Evolutionary conservation across 2,329 filamentous ascomycete species (phyloP).

Genomic region (Xylariaceae sp.): DNA sequence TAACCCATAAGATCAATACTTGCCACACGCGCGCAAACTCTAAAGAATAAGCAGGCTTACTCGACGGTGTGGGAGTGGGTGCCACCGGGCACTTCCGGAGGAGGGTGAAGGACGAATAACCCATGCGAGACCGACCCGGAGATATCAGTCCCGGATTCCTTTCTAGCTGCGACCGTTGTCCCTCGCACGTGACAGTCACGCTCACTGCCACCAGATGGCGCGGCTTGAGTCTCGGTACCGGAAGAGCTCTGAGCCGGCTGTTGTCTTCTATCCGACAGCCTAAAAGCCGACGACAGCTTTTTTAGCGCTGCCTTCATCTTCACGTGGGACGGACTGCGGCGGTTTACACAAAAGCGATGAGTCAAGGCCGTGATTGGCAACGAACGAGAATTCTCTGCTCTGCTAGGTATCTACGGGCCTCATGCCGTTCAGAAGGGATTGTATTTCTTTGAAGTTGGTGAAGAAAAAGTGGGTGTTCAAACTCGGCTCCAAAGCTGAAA

Average conservation of each 20-base stretch:
- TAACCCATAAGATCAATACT: neutral
- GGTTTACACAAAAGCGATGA: neutral
- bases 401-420: too few species aligned
- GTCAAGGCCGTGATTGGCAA: too few species aligned
- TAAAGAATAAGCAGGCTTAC: too few species aligned
- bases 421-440: too few species aligned
- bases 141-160: neutral
- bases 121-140: neutral
- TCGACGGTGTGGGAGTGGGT: too few species aligned
- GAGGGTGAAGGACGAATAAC: neutral
- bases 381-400: too few species aligned
- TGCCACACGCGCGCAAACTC: neutral
- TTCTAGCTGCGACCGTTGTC: neutral
- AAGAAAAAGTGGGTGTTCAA: too few species aligned
- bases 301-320: neutral
- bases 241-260: neutral
- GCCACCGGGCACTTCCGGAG: neutral
- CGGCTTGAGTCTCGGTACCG: too few species aligned
- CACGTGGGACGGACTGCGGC: neutral
- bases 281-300: neutral
- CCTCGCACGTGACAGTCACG: neutral
- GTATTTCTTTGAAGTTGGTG: too few species aligned
- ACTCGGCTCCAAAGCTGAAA: too few species aligned
- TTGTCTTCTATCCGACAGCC: neutral
- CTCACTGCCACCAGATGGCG: too few species aligned